These are phyloP conservation scores for Bothriochloa decipiens DNA, from an alignment of 176 grass and related monocot species.

Conservation along the genomic window DNA sequence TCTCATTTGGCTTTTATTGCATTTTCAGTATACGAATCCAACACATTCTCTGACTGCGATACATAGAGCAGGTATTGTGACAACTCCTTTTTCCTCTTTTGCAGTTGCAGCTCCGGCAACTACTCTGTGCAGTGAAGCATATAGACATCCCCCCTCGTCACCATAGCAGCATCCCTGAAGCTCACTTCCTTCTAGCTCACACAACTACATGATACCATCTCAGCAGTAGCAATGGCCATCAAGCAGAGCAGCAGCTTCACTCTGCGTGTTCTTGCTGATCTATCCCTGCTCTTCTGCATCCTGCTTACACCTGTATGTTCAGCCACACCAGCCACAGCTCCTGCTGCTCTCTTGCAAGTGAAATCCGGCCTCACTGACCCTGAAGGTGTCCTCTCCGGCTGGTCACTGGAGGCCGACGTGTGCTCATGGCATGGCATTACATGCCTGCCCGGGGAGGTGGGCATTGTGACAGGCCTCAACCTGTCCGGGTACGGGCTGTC, in stretches of 20 bases:
- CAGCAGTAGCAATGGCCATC: constrained; percentile 53
- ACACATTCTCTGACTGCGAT: constrained; percentile 38
- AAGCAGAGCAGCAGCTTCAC: constrained; percentile 30
- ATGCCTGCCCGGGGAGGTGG: constrained; percentile 41
- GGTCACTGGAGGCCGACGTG: constrained; percentile 57
- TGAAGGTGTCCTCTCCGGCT: constrained; percentile 57
- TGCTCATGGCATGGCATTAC: constrained; percentile 77
- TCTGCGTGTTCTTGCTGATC: constrained; percentile 25
- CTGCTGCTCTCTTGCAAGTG: constrained; percentile 58
- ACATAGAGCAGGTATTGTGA: constrained; percentile 52
- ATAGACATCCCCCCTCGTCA: constrained; percentile 38
- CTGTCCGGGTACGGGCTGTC: constrained; percentile 63
- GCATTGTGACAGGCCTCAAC: constrained; percentile 65
- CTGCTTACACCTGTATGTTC: constrained; percentile 35
- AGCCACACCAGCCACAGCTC: constrained; percentile 34
- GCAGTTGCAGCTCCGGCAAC: constrained; percentile 32
- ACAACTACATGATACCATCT: constrained; percentile 34
- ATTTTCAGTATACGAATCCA: constrained; percentile 47
- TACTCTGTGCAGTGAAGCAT: constrained; percentile 21
- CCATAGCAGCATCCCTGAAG: constrained; percentile 33
- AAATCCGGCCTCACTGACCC: constrained; percentile 63
- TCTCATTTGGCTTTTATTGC: constrained; percentile 54
- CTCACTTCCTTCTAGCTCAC: constrained; percentile 15
- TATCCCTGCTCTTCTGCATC: constrained; percentile 38
- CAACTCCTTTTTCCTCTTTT: background rate